Percentiles rank a stretch among this genome's conserved stretches.
Conservation (phyloP, 495 filamentous ascomycete genomes). For the Tetracladium setigerum region DNA sequence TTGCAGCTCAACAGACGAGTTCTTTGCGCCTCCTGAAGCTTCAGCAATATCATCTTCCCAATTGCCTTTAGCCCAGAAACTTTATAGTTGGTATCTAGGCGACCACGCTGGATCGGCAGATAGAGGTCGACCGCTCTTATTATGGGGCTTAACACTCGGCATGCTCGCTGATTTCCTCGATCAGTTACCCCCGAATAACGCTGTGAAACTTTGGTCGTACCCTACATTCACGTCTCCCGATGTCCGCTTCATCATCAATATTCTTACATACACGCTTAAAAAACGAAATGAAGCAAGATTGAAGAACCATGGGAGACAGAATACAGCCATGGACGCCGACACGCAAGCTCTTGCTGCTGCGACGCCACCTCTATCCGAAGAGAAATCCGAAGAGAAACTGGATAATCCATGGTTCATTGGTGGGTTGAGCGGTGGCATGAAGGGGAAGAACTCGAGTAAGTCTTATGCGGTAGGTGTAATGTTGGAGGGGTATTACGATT, state of each 20-base stretch:
- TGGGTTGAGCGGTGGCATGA: slow-evolving; percentile 10
- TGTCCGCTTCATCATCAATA: slow-evolving; percentile 49
- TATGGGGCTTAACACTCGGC: slow-evolving; percentile 72
- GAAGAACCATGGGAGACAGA: slow-evolving; percentile 26
- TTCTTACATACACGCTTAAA: slow-evolving; percentile 54
- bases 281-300: slow-evolving; percentile 45
- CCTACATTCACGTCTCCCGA: slow-evolving; percentile 68
- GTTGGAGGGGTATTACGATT: slow-evolving; percentile 63
- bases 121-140: slow-evolving; percentile 45
- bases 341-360: slow-evolving; percentile 31
- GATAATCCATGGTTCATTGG: slow-evolving; percentile 15
- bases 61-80: background rate
- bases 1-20: slow-evolving; percentile 40
- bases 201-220: slow-evolving; percentile 58
- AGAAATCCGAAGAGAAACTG: no score
- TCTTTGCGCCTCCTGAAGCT: slow-evolving; percentile 25
- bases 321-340: slow-evolving; percentile 35
- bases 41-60: background rate
- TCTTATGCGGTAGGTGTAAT: slow-evolving; percentile 48
- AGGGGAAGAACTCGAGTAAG: slow-evolving; percentile 11
- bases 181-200: slow-evolving; percentile 55
- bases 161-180: slow-evolving; percentile 68
- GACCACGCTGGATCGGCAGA: slow-evolving; percentile 26
- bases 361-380: no score
- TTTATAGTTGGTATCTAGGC: slow-evolving; percentile 17